These are phyloP conservation scores for Euphorbia corollata DNA, from an alignment of 441 rosid genomes.

Conservation along the genomic window DNA sequence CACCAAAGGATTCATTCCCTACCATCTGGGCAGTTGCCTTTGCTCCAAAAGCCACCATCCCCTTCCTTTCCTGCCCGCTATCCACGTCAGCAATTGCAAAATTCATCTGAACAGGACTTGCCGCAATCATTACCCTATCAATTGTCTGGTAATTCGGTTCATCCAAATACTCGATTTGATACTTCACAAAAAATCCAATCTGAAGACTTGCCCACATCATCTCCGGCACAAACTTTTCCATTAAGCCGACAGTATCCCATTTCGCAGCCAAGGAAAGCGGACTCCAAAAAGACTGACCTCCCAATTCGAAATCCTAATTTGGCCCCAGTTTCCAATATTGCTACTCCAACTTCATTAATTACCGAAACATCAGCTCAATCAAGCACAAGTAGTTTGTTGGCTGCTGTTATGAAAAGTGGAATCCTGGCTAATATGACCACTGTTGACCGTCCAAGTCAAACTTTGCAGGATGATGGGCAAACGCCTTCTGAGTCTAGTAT, in stretches of 20 bases:
- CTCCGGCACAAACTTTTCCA: slow-evolving; percentile 20
- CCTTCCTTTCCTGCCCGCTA: slow-evolving; percentile 33
- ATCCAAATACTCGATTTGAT: slow-evolving; percentile 29
- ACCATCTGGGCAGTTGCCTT: slow-evolving; percentile 40
- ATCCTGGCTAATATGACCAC: slow-evolving; percentile 42
- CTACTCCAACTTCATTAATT: slow-evolving; percentile 28
- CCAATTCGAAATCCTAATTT: slow-evolving; percentile 31
- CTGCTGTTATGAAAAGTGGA: slow-evolving; percentile 69
- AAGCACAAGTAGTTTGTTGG: slow-evolving; percentile 57
- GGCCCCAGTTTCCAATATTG: slow-evolving; percentile 33
- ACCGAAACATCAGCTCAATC: slow-evolving; percentile 40
- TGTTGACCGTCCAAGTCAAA: slow-evolving; percentile 28
- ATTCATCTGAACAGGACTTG: slow-evolving; percentile 43
- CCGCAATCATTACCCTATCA: slow-evolving; percentile 35
- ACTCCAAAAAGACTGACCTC: slow-evolving; percentile 28
- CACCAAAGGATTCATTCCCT: too few relatives aligned
- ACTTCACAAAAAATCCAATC: slow-evolving; percentile 32
- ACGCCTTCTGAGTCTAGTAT: slow-evolving; percentile 25
- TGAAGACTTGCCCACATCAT: slow-evolving; percentile 23
- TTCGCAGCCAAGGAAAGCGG: slow-evolving; percentile 28
- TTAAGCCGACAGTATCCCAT: slow-evolving; percentile 20
- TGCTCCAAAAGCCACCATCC: slow-evolving; percentile 35
- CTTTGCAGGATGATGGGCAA: slow-evolving; percentile 28
- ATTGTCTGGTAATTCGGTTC: slow-evolving; percentile 34
- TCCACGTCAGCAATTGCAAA: slow-evolving; percentile 32